Evolutionary conservation across 805 yeast genomes (phyloP), one percentile per base, ranked within the genome.

Genomic region (Wickerhamomyces rabaulensis): DNA sequence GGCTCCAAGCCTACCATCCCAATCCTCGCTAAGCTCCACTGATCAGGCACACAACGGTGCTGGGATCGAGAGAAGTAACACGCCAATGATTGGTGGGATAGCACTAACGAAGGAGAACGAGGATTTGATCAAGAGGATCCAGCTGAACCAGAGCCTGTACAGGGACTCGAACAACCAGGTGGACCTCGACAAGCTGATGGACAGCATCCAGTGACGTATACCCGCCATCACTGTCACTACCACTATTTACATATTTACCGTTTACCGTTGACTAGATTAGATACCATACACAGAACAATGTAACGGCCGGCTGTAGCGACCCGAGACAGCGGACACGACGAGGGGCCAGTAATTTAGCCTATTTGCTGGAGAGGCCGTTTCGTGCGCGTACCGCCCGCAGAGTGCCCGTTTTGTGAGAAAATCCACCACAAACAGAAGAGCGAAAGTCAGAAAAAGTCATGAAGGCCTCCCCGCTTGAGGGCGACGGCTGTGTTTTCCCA

Each of bases 21-120:
- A 36, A 17, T 36, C 44, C 3, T 33, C 39, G 10, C 13, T 13
- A 35, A 26, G 19, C 9, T 42, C 45, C 8, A 39, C n/a, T 42
- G 35, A 20, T 33, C 27, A 33, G 17, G 22, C 40, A 36, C 17
- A 19, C 10, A 9, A 25, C 10, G n/a, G n/a, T n/a, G n/a, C n/a
- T n/a, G n/a, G 3, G 10, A 3, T 47, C 1, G 33, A 37, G 3
- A 40, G 58, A 39, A 37, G 52, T 9, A 33, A 49, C 1, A 57
- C 61, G 0, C 61, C 61, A 15, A 52, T 57, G 45, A 55, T 57
- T 43, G 61, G 59, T 15, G 53, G 48, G n/a, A 39, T 31, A 4
- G 44, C 39, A 29, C 38, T 38, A 19, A 12, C 42, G 9, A 31
- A 17, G 13, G 39, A 42, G 15, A 35, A 17, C 10, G 33, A 42